A percentile compares a stretch with the other conserved stretches of the same genome.
These are phyloP conservation scores for Coemansia sp. DNA, from an alignment of 192 early-diverging fungal species.

Conservation along the genomic window DNA sequence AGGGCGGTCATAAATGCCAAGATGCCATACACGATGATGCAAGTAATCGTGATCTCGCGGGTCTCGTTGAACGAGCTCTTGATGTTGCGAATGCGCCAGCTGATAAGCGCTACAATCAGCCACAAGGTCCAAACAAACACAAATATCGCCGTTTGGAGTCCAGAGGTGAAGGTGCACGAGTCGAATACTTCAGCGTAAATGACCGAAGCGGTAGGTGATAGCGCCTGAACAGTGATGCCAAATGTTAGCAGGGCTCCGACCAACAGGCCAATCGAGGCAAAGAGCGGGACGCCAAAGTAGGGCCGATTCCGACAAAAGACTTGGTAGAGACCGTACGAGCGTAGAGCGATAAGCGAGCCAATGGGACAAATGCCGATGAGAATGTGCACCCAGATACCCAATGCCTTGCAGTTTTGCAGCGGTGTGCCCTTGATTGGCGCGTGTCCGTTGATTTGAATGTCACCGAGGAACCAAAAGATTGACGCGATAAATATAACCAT, in stretches of 20 bases:
- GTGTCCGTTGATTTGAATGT: conserved; percentile 50
- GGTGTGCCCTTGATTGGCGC: conserved; percentile 25
- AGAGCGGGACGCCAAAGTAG: not conserved
- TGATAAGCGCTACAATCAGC: conserved; percentile 19
- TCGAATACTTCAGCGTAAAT: conserved; percentile 17
- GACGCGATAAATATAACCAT: conserved; percentile 18
- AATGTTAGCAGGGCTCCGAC: conserved; percentile 14
- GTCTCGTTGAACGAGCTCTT: conserved; percentile 56
- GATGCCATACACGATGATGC: conserved; percentile 22
- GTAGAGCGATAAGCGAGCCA: conserved; percentile 24
- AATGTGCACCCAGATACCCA: conserved; percentile 48
- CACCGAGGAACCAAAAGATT: conserved; percentile 54
- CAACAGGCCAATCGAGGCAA: not conserved
- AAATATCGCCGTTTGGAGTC: conserved; percentile 40
- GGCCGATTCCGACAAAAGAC: not conserved
- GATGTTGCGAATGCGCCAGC: conserved; percentile 50
- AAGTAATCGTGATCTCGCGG: conserved; percentile 29
- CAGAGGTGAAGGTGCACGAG: conserved; percentile 30
- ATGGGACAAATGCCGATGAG: conserved; percentile 35
- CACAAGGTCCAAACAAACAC: conserved; percentile 40
- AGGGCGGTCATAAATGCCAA: conserved; percentile 37
- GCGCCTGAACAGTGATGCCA: conserved; percentile 31
- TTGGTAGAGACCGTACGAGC: conserved; percentile 3
- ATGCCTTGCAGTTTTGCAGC: conserved; percentile 37
- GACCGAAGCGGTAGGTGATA: conserved; percentile 11